Evolutionary conservation across 108 stramenopile genomes (phyloP).

Genomic region (Cylindrotheca fusiformis): DNA sequence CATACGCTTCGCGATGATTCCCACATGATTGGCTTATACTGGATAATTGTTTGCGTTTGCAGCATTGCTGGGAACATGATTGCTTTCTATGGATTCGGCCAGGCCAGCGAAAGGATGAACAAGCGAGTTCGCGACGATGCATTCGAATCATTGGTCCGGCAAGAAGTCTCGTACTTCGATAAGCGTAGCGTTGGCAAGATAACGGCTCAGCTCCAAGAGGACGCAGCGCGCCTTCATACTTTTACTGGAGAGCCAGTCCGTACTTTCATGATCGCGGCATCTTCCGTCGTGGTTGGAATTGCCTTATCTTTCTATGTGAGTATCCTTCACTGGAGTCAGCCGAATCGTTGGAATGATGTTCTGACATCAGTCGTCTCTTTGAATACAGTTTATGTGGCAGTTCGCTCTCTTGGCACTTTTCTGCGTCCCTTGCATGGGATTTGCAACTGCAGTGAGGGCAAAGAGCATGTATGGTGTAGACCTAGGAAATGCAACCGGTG

Average conservation of each 20-base stretch:
- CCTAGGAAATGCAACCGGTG: neutral
- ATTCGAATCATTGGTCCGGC: conserved; percentile 37
- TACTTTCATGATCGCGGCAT: conserved; percentile 28
- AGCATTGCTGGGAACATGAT: conserved; percentile 52
- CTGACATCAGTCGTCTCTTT: conserved; percentile 23
- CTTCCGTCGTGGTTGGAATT: conserved; percentile 39
- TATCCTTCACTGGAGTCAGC: conserved; percentile 28
- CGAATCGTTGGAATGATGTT: conserved; percentile 8
- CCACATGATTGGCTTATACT: conserved; percentile 50
- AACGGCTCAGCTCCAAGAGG: conserved; percentile 54
- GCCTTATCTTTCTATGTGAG: conserved; percentile 49
- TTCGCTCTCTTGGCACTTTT: conserved; percentile 1
- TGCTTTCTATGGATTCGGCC: conserved; percentile 66
- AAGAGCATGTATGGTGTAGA: neutral
- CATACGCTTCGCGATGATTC: conserved; percentile 49
- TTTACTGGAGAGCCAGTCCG: conserved; percentile 58
- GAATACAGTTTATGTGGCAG: conserved; percentile 8
- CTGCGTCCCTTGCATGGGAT: neutral
- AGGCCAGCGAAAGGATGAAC: conserved; percentile 66
- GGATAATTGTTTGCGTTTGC: conserved; percentile 39
- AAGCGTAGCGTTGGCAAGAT: conserved; percentile 35
- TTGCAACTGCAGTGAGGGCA: neutral
- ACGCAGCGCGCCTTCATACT: conserved; percentile 46
- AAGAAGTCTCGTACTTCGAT: conserved; percentile 47
- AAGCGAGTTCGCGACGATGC: conserved; percentile 55